phyloP scores from a whole-genome alignment of 495 filamentous ascomycete genomes.

The Trichocladium uniseriatum region DNA sequence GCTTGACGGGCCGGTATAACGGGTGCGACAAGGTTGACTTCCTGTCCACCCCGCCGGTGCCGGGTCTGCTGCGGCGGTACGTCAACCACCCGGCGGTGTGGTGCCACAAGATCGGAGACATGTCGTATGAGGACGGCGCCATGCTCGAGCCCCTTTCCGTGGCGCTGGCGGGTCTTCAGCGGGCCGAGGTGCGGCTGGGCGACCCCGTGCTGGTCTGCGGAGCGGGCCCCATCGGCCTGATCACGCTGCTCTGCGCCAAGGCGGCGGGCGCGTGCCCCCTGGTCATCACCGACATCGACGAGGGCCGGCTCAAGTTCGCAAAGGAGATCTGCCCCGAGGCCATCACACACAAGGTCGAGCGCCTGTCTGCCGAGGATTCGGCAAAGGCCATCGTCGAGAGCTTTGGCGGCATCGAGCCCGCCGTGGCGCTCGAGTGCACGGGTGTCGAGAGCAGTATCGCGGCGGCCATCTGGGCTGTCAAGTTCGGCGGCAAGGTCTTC shows the following conservation, averaged over 20 bases:
- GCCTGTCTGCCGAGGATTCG: conserved; percentile 57
- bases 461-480: conserved; percentile 76
- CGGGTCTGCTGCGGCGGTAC: conserved; percentile 83
- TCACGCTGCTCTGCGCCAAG: conserved; percentile 68
- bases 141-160: conserved; percentile 82
- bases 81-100: conserved; percentile 85
- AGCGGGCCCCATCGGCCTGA: conserved; percentile 83
- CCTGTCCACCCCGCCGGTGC: conserved; percentile 78
- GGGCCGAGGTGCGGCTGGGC: conserved; percentile 66
- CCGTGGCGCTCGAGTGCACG: conserved; percentile 78
- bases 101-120: conserved; percentile 86
- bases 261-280: conserved; percentile 80
- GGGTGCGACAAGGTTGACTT: conserved; percentile 79
- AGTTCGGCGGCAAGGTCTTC: conserved; percentile 91
- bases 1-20: conserved; percentile 85
- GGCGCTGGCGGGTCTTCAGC: conserved; percentile 72
- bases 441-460: conserved; percentile 84
- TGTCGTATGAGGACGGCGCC: conserved; percentile 83
- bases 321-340: conserved; percentile 65
- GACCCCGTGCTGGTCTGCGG: conserved; percentile 81
- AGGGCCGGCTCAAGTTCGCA: conserved; percentile 71
- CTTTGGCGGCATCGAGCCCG: conserved; percentile 64
- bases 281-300: conserved; percentile 88
- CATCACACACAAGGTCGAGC: conserved; percentile 68
- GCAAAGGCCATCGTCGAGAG: conserved; percentile 55